Conservation (phyloP, 768 basidiomycete genomes). For the Pleurotus eryngii region DNA sequence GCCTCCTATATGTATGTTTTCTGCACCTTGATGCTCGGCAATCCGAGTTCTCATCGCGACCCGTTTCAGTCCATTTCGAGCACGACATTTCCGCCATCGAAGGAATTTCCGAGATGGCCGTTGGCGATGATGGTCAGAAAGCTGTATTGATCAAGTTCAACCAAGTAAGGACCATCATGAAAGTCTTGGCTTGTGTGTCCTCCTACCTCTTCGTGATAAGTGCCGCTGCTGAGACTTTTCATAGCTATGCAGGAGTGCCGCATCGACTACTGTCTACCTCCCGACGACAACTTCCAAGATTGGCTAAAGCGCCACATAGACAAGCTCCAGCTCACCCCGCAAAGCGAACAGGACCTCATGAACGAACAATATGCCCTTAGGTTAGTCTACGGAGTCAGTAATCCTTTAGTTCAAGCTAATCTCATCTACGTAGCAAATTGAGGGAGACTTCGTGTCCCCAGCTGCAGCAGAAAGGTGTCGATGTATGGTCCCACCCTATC, state of each 20-base stretch:
- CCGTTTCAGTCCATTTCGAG: background rate
- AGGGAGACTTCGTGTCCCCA: background rate
- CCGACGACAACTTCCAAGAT: constrained; percentile 2
- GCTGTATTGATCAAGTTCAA: background rate
- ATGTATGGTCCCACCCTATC: background rate
- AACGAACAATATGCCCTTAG: background rate
- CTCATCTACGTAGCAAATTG: background rate
- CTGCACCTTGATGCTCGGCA: background rate
- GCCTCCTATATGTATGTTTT: constrained; percentile 28
- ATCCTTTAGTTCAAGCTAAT: background rate
- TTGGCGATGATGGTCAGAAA: background rate
- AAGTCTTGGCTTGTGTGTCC: background rate
- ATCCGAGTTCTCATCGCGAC: background rate
- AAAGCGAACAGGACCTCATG: background rate
- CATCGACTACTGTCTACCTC: background rate
- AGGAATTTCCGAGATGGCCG: background rate
- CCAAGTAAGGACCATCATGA: background rate
- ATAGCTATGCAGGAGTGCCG: constrained; percentile 2
- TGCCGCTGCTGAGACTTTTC: background rate
- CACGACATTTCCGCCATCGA: background rate
- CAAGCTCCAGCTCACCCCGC: background rate
- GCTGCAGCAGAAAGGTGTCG: background rate
- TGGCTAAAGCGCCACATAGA: constrained; percentile 1
- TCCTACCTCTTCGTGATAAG: background rate
- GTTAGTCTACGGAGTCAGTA: background rate